Base-by-base conservation (phyloP, 2,329 filamentous ascomycete genomes). In the Dissoconium aciculare region DNA sequence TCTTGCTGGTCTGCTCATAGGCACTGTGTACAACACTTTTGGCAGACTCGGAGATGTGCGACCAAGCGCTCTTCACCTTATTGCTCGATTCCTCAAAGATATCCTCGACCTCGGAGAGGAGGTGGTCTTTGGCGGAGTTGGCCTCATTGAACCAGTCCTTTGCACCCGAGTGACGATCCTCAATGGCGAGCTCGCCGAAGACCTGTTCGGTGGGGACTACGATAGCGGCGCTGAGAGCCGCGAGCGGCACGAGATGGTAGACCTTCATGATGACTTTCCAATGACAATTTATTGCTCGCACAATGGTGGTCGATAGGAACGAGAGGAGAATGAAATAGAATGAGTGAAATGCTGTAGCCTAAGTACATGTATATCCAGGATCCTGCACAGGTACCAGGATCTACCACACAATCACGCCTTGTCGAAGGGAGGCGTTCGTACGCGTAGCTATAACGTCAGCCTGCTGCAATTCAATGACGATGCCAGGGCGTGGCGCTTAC, bases 121-220 rank as follows among this genome's bases (percentile, higher is more conserved):
- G 41, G 13, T 56, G 52, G 23, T 57, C 51, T 35, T 51, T 54
- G 27, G 50, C 50, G 14, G 54, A 44, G n/a, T 56, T 33, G 9
- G 37, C 45, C 13, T 49, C 42, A 11, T 50, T 39, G 32, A 43
- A 37, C 47, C 45, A 51, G 12, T 35, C 26, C 28, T 38, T 40
- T 33, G 38, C 37, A 34, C 39, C 27, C 16, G 34, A 41, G 25
- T 51, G 42, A 28, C 59, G 43, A 35, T 51, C 45, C 38, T 61
- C 53, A 29, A 59, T 45, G 25, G 52, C 41, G 27, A 64, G 37
- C 23, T 61, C 49, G 26, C 56, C 53, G 36, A 66, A 57, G 12
- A 66, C 52, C 32, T 63, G 46, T 39, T 66, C 57, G 28, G 67
- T 57, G 11, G 66, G 65, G 28, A 72, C 53, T 35, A 71, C 63